A percentile compares a stretch with the other conserved stretches of the same genome.
phyloP scores from a whole-genome alignment of 2,329 filamentous ascomycete species.

The Seiridium cupressi region DNA sequence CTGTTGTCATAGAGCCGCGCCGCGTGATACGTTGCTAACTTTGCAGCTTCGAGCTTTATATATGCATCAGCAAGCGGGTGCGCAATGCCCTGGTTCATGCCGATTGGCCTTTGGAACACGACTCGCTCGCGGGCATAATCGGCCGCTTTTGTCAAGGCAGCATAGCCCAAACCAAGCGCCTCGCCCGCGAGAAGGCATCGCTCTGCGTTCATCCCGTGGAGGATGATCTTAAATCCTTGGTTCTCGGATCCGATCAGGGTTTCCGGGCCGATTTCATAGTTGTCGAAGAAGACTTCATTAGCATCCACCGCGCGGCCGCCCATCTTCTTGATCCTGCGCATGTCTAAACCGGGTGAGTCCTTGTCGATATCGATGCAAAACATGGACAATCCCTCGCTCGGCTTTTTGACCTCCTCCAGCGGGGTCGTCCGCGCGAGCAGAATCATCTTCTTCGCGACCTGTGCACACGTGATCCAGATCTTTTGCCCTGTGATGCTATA shows the following conservation, averaged over 20 bases:
- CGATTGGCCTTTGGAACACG: conserved; percentile 65
- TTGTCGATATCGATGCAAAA: conserved; percentile 79
- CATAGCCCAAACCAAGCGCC: conserved; percentile 77
- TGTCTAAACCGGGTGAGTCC: conserved; percentile 54
- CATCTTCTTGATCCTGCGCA: conserved; percentile 81
- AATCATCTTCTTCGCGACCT: conserved; percentile 82
- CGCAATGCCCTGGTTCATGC: conserved; percentile 63
- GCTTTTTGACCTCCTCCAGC: conserved; percentile 63
- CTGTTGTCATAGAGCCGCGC: conserved; percentile 59
- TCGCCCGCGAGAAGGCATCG: conserved; percentile 75
- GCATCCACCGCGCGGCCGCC: conserved; percentile 79
- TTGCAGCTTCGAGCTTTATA: conserved; percentile 64
- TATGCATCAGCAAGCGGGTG: conserved; percentile 66
- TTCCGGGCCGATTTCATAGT: conserved; percentile 64
- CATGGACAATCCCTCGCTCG: conserved; percentile 73
- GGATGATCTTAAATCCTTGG: conserved; percentile 75
- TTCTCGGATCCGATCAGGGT: conserved; percentile 70
- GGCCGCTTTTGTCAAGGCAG: conserved; percentile 60
- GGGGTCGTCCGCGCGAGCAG: conserved; percentile 75
- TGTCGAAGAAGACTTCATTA: conserved; percentile 86
- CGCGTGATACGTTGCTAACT: conserved; percentile 64
- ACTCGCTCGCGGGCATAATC: conserved; percentile 65
- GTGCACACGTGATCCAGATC: conserved; percentile 86
- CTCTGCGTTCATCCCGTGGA: conserved; percentile 80
- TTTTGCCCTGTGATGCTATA: conserved; percentile 77